Percentiles rank a stretch among this genome's conserved stretches.
phyloP scores from a whole-genome alignment of 805 yeast species.

The Tetrapisispora namnaoensis region DNA sequence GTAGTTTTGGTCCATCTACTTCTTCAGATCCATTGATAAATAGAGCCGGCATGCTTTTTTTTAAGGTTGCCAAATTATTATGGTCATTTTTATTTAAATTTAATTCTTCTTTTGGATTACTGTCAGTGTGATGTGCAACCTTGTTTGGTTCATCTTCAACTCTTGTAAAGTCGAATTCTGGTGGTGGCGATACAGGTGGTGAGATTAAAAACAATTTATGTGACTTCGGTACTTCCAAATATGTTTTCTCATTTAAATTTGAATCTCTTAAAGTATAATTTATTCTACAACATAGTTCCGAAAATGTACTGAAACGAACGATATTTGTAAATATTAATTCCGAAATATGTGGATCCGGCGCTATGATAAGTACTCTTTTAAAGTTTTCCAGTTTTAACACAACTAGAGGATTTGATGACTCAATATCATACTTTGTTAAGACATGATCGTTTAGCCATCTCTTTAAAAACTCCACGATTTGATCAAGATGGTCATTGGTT shows the following conservation, averaged over 20 bases:
- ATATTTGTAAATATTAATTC: not conserved
- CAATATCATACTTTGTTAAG: constrained; percentile 8
- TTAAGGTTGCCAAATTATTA: not conserved
- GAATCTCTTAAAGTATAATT: constrained; percentile 13
- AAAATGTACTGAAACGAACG: not conserved
- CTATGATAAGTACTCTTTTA: constrained; percentile 17
- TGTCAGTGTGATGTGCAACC: not conserved
- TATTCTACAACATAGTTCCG: constrained; percentile 3
- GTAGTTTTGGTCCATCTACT: not conserved
- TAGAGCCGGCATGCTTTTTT: not conserved
- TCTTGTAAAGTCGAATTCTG: constrained; percentile 31
- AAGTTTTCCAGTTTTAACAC: constrained; percentile 15
- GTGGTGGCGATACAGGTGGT: constrained; percentile 36
- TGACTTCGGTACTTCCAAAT: constrained; percentile 28
- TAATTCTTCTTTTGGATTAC: not conserved
- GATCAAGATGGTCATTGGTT: not conserved
- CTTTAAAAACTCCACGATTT: constrained; percentile 7
- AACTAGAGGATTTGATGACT: constrained; percentile 15
- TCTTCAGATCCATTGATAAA: not conserved
- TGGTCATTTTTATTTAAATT: too few species aligned
- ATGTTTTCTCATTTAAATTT: constrained; percentile 8
- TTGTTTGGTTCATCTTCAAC: constrained; percentile 31
- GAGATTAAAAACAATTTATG: constrained; percentile 31
- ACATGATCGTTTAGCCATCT: constrained; percentile 15
- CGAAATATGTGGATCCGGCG: constrained; percentile 9